Percentiles rank a stretch among this genome's conserved stretches.
Conservation (phyloP, 2,329 filamentous ascomycete species). For the Apiospora pterosperma region DNA sequence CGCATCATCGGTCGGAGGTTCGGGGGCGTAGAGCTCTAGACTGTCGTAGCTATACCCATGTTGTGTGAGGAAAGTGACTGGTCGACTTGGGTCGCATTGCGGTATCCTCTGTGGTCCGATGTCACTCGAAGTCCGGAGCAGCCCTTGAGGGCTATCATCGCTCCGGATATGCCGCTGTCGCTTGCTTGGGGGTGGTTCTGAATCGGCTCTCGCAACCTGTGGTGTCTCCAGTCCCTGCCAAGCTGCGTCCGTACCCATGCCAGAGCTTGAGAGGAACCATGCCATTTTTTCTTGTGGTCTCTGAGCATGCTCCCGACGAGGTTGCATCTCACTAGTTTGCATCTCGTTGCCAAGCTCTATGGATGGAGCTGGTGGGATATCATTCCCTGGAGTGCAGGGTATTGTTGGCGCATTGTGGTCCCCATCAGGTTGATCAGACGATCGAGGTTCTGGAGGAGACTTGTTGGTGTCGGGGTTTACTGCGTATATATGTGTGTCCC, state of each 20-base stretch:
- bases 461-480: not conserved
- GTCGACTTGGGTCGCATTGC: constrained; percentile 11
- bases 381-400: constrained; percentile 9
- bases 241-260: constrained; percentile 21
- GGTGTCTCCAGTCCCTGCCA: constrained; percentile 15
- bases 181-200: constrained; percentile 30
- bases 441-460: not conserved
- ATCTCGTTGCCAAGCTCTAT: not conserved
- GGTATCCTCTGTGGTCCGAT: constrained; percentile 22
- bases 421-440: not conserved
- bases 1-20: constrained; percentile 45
- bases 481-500: not conserved
- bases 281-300: not conserved
- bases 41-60: constrained; percentile 26
- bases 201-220: constrained; percentile 22
- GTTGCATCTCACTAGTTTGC: not conserved
- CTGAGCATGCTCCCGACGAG: not conserved
- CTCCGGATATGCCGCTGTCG: constrained; percentile 14
- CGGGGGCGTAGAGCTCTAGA: constrained; percentile 51
- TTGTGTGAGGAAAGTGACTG: constrained; percentile 18
- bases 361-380: not conserved
- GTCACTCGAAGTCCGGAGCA: constrained; percentile 32
- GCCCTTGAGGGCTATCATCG: constrained; percentile 15
- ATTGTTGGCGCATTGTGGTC: not conserved
- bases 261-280: constrained; percentile 4